Evolutionary conservation across 768 basidiomycete genomes (phyloP).

Genomic region (Thelephora aurantiotincta): DNA sequence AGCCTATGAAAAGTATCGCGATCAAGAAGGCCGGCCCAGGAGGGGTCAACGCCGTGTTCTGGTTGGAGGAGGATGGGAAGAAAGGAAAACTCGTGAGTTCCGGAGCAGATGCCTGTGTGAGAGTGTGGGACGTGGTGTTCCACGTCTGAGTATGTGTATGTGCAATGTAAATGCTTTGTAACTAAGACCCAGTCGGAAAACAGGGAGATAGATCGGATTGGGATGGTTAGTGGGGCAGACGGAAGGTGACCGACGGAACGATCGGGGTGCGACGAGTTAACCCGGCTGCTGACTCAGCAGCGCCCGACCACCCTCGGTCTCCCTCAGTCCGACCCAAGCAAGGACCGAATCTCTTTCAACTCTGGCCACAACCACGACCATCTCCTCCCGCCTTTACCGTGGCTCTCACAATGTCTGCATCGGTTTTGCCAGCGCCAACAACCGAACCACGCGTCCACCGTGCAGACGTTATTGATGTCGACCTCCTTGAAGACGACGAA

Average conservation of each 20-base stretch:
- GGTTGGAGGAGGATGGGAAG: conserved; percentile 35
- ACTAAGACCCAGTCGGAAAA: no score
- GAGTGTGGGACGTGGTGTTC: conserved; percentile 51
- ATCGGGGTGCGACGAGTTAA: no score
- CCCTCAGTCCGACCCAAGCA: no score
- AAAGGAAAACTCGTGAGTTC: conserved; percentile 45
- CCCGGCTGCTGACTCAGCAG: no score
- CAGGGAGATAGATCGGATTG: no score
- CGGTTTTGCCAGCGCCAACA: background rate
- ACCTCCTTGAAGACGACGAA: conserved; percentile 23
- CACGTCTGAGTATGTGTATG: conserved; percentile 12
- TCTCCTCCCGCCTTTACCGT: no score
- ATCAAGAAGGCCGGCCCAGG: conserved; percentile 82
- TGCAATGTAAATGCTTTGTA: no score
- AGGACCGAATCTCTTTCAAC: no score
- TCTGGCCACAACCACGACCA: no score
- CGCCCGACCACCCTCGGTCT: no score
- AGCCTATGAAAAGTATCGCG: conserved; percentile 58
- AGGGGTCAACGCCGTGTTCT: conserved; percentile 70
- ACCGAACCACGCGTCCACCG: conserved; percentile 6
- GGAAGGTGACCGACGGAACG: no score
- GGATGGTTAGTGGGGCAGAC: background rate
- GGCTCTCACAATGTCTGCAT: background rate
- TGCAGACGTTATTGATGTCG: conserved; percentile 30
- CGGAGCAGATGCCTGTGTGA: conserved; percentile 74